Base-by-base conservation (phyloP, 2,329 filamentous ascomycete species). In the Colletotrichum scovillei region DNA sequence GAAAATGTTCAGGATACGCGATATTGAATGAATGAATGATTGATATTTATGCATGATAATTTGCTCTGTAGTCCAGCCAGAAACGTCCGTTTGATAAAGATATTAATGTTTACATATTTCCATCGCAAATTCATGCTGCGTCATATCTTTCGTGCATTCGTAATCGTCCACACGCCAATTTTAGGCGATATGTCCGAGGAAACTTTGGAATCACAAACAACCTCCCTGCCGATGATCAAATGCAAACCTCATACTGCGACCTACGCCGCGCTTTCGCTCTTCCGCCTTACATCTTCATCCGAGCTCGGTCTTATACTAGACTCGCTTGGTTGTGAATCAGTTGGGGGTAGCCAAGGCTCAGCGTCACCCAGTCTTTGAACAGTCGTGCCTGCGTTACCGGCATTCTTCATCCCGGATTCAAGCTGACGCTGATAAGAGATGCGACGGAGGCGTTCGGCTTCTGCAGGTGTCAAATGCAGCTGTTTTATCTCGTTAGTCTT, bases 341-440 rank as follows among this genome's bases (percentile, higher is more conserved):
- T 24, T 9, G 69, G 72, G 72, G 72, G 68, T 19, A 68, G 53
- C 73, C 73, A 75, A 24, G 71, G 71, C n/a, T 76, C 75, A 5
- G 82, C 77, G 69, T 86, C 84, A 2, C 84, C 84, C 30, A 83
- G 77, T 4, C 80, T 78, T 76, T 87, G 85, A 4, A 78, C 80
- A 6, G 84, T 85, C 65, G 86, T 75, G 0, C 87, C 87, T 3
- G 83, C 82, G 32, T 81, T 82, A 0, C 86, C 87, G 0, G 88
- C 84, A 26, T 84, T 81, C 63, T 77, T 81, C 79, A 87, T 84
- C 0, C 88, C 88, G 4, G 85, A 84, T 73, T 87, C 87, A n/a
- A 89, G 70, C 76, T 91, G 89, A 58, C 84, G 82, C 77, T 88
- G 84, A 76, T 88, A 89, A 26, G 85, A 87, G 2, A 90, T 82